Evolutionary conservation across 1,284 basidiomycete species (phyloP).

Genomic region (Cutaneotrichosporon mucoides): DNA sequence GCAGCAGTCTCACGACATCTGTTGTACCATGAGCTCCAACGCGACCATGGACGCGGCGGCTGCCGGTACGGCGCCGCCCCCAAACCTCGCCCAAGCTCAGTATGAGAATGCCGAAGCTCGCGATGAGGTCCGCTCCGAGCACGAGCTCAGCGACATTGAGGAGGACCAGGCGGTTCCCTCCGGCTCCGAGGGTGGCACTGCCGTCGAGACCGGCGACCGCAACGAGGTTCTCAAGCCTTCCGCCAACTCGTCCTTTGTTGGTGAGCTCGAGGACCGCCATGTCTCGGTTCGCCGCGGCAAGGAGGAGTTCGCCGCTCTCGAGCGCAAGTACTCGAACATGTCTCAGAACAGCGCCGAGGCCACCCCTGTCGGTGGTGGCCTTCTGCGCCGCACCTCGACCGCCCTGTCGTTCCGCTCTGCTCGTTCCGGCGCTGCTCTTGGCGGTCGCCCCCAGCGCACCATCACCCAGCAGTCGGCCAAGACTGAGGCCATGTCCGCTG

Average conservation of each 20-base stretch:
- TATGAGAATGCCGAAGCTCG: background rate
- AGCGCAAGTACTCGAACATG: conserved; percentile 39
- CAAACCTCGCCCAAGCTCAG: background rate
- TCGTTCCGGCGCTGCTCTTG: conserved; percentile 12
- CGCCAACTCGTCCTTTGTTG: conserved; percentile 31
- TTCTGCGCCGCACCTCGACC: conserved; percentile 32
- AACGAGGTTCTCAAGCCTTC: conserved; percentile 1
- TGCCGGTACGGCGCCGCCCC: background rate
- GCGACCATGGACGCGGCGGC: background rate
- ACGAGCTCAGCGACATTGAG: background rate
- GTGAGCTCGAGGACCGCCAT: conserved; percentile 25
- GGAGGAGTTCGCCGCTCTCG: conserved; percentile 42
- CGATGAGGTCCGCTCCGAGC: background rate
- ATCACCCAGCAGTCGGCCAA: conserved; percentile 6
- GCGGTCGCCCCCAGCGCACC: conserved; percentile 18
- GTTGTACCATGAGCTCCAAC: background rate
- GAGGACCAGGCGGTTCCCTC: background rate
- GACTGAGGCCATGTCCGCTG: background rate
- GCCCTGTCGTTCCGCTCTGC: conserved; percentile 22
- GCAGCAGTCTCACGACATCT: no score
- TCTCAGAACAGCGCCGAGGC: conserved; percentile 33
- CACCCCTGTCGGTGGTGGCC: background rate
- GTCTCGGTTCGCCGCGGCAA: conserved; percentile 40
- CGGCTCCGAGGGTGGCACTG: background rate
- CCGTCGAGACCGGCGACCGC: background rate